These are phyloP conservation scores for Schizothecium vesticola DNA, from an alignment of 495 filamentous ascomycete genomes.

Conservation along the genomic window DNA sequence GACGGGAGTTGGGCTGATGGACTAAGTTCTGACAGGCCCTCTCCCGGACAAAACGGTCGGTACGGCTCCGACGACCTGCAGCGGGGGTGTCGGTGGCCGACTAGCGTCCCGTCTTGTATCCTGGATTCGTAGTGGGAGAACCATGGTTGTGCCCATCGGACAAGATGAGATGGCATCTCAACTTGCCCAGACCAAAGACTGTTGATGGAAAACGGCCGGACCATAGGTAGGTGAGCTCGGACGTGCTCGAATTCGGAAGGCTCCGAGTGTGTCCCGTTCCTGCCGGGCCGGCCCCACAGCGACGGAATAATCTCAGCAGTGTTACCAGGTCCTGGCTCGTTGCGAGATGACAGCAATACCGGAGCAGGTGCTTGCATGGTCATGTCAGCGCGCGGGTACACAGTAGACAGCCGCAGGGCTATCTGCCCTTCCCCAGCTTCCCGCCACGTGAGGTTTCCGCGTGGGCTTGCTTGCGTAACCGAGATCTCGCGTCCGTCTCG, in stretches of 20 bases:
- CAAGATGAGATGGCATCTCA: neutral
- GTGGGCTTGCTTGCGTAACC: slow-evolving; percentile 8
- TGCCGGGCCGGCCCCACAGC: neutral
- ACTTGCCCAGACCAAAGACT: neutral
- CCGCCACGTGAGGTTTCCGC: slow-evolving; percentile 20
- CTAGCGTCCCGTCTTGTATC: neutral
- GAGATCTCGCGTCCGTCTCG: slow-evolving; percentile 4
- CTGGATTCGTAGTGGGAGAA: neutral
- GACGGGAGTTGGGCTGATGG: slow-evolving; percentile 5
- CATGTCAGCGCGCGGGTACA: neutral
- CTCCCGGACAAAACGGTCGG: slow-evolving; percentile 13
- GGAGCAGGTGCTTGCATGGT: neutral
- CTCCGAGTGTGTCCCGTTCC: neutral
- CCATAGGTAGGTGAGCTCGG: neutral
- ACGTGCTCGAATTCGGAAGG: neutral
- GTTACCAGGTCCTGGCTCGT: neutral
- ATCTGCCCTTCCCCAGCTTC: neutral
- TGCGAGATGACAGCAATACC: neutral
- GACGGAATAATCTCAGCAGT: neutral
- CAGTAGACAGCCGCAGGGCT: neutral
- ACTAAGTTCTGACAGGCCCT: slow-evolving; percentile 13
- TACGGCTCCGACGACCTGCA: slow-evolving; percentile 16
- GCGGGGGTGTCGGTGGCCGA: neutral
- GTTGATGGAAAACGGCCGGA: neutral
- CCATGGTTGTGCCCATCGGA: neutral